phyloP scores from a whole-genome alignment of 257 asterid species.

The Perilla frutescens region DNA sequence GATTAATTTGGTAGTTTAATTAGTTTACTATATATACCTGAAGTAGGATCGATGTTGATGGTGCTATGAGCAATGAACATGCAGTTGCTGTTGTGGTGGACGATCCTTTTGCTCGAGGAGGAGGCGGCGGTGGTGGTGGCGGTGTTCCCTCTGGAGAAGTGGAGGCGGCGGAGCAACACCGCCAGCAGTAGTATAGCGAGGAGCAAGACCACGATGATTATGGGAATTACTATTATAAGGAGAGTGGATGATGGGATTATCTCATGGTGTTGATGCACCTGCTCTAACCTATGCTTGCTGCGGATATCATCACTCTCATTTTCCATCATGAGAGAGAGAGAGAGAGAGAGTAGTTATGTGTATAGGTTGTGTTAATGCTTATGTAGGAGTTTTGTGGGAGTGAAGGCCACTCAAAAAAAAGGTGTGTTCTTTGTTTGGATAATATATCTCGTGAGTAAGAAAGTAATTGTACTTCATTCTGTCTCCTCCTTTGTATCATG shows the following conservation, averaged over 20 bases:
- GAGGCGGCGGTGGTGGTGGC: slow-evolving; percentile 1
- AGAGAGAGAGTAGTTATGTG: not conserved
- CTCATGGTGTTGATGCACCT: slow-evolving; percentile 40
- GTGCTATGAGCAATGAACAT: slow-evolving; percentile 63
- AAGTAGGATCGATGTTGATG: slow-evolving; percentile 53
- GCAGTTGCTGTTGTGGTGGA: slow-evolving; percentile 50
- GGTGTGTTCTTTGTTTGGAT: not conserved
- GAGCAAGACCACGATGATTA: slow-evolving; percentile 59
- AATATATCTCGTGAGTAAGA: slow-evolving; percentile 37
- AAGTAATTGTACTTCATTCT: slow-evolving; percentile 36
- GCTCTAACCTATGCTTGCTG: slow-evolving; percentile 31
- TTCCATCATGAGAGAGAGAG: slow-evolving; percentile 41
- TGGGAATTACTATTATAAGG: slow-evolving; percentile 59
- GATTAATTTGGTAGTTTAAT: not conserved
- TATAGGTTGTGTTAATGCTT: not conserved
- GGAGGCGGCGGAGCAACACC: slow-evolving; percentile 64
- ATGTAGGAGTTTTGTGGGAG: not conserved
- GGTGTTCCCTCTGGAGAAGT: slow-evolving; percentile 34
- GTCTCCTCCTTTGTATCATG: slow-evolving; percentile 49
- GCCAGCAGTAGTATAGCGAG: slow-evolving; percentile 56
- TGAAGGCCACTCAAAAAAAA: slow-evolving; percentile 15
- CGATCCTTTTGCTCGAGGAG: slow-evolving; percentile 31
- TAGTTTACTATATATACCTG: slow-evolving; percentile 44
- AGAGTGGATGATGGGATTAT: slow-evolving; percentile 57
- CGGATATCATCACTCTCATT: slow-evolving; percentile 32